Evolutionary conservation across 169 alveolate genomes (phyloP).

Genomic region (Fabrea salina): DNA sequence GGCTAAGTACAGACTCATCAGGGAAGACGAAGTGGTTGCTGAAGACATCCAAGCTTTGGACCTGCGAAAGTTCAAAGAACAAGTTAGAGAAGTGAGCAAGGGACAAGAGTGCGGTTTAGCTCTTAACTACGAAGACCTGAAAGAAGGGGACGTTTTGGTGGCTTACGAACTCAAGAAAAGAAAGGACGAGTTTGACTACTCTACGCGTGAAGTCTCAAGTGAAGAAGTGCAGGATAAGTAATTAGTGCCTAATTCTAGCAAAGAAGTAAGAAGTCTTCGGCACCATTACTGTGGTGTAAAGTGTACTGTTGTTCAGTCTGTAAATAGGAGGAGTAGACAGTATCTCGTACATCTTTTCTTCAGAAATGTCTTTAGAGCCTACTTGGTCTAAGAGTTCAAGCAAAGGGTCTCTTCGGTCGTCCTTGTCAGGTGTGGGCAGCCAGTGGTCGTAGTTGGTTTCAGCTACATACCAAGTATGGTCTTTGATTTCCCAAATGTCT

Average conservation of each 20-base stretch:
- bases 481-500: not conserved
- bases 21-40: conserved; percentile 42
- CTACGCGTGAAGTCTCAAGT: not conserved
- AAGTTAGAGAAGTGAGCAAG: conserved; percentile 46
- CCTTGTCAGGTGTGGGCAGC: conserved; percentile 11
- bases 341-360: not conserved
- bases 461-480: conserved; percentile 20
- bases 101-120: conserved; percentile 69
- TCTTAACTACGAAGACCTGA: conserved; percentile 39
- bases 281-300: too few relatives aligned
- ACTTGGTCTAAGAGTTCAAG: not conserved
- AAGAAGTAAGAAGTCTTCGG: too few relatives aligned
- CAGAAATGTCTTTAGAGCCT: conserved; percentile 6
- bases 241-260: too few relatives aligned
- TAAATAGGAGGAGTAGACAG: not conserved
- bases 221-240: not conserved
- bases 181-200: not conserved
- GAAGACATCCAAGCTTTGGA: conserved; percentile 43
- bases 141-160: conserved; percentile 56
- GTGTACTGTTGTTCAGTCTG: too few relatives aligned
- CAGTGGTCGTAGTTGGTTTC: conserved; percentile 32
- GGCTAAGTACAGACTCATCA: conserved; percentile 37
- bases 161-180: conserved; percentile 7
- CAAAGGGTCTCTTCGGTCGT: not conserved
- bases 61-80: conserved; percentile 51